Evolutionary conservation across 2,329 filamentous ascomycete genomes (phyloP).

Genomic region (Claviceps spartinae): DNA sequence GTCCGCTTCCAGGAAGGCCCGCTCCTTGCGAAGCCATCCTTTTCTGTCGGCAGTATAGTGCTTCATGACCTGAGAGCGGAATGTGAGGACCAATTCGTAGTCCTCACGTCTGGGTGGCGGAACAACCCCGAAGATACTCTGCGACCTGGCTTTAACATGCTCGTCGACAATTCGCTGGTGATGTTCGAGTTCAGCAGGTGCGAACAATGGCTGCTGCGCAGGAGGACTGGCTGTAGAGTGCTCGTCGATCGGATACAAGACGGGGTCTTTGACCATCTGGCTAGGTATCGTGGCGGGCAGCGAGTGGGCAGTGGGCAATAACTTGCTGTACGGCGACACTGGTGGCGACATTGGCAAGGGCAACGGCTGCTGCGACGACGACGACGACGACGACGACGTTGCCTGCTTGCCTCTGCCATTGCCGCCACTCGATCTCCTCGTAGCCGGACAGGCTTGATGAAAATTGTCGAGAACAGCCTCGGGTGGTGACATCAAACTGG

Average conservation of each 20-base stretch:
- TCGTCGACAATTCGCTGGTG: conserved; percentile 35
- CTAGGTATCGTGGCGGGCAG: conserved; percentile 15
- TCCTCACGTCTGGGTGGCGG: conserved; percentile 37
- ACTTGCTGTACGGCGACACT: conserved; percentile 35
- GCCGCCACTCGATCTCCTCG: conserved; percentile 5
- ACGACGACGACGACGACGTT: conserved; percentile 19
- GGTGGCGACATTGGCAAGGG: conserved; percentile 42
- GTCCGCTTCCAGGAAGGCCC: conserved; percentile 33
- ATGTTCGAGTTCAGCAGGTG: conserved; percentile 24
- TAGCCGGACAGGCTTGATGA: conserved; percentile 13
- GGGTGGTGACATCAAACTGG: conserved; percentile 48
- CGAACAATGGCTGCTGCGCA: conserved; percentile 38
- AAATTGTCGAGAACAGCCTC: conserved; percentile 44
- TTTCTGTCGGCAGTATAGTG: conserved; percentile 29
- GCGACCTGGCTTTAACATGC: conserved; percentile 32
- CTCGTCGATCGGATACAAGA: conserved; percentile 41
- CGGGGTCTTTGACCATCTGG: conserved; percentile 35
- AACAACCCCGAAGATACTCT: conserved; percentile 27
- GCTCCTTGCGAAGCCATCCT: conserved; percentile 37
- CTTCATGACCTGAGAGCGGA: conserved; percentile 38
- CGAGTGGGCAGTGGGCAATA: conserved; percentile 20
- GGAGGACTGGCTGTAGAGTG: conserved; percentile 23
- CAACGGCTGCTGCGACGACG: conserved; percentile 20
- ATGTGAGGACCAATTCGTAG: conserved; percentile 38
- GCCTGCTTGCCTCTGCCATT: conserved; percentile 12